phyloP scores from a whole-genome alignment of 345 rosid genomes.

The Populus tremula region DNA sequence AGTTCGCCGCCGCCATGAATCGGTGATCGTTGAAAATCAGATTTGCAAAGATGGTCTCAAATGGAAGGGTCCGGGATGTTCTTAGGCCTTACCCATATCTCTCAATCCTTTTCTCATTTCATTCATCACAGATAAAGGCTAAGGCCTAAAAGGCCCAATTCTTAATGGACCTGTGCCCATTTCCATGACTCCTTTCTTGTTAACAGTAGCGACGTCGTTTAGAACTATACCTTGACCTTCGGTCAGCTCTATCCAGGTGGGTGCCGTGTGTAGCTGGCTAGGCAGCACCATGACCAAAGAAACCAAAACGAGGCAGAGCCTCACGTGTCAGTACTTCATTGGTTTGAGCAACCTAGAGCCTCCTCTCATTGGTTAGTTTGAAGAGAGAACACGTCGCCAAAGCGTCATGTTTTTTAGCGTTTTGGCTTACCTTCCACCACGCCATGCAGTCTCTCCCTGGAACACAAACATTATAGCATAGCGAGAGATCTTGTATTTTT shows the following conservation, averaged over 20 bases:
- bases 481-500: not conserved
- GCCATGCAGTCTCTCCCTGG: not conserved
- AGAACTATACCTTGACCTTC: not conserved
- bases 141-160: not conserved
- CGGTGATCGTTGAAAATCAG: too few relatives aligned
- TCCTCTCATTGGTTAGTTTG: slow-evolving; percentile 16
- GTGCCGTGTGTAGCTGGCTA: not conserved
- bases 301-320: not conserved
- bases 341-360: not conserved
- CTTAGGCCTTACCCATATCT: too few relatives aligned
- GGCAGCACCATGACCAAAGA: not conserved
- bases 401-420: not conserved
- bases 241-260: not conserved
- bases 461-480: not conserved
- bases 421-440: not conserved
- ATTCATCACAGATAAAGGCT: too few relatives aligned
- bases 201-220: not conserved
- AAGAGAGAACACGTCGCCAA: slow-evolving; percentile 20
- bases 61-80: too few relatives aligned
- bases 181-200: not conserved
- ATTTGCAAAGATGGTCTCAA: too few relatives aligned
- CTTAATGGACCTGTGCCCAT: not conserved
- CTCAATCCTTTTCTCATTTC: too few relatives aligned
- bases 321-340: slow-evolving; percentile 13
- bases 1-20: too few relatives aligned